Evolutionary conservation across 352 stramenopile genomes (phyloP), one percentile per base, ranked within the genome.

Genomic region (Phytophthora lateralis): DNA sequence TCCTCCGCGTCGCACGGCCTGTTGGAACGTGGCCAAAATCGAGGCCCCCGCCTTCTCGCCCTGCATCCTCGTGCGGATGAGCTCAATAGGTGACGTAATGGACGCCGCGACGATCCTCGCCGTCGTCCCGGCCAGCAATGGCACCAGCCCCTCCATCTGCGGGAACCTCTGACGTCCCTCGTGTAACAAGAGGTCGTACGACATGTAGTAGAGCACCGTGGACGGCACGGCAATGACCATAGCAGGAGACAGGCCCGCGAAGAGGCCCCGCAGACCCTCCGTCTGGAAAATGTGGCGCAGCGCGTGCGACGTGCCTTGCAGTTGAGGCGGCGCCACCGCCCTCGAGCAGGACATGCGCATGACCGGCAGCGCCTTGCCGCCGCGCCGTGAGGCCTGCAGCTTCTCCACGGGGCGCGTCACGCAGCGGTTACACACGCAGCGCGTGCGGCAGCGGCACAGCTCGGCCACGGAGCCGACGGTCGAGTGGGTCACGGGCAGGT

Each of bases 151-250:
- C 20, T 83, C 58, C 8, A 76, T 39, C 30, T 78, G 42, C 4
- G 80, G 72, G 7, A 78, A 56, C 11, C 55, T 62, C 10, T 73
- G 63, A 11, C 69, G 76, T 11, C 75, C 73, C 20, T 88, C 71
- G 8, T 80, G 71, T 32, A 90, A 65, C 20, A 97, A 54, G 15
- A 91, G 57, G 61, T 98, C 96, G 74, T 99, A 99, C 18, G 88
- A 89, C 12, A 96, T 88, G 72, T 98, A 98, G 70, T 99, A 99
- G 18, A 98, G 63, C 46, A 97, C 91, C 4, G 94, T 98, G 42
- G 94, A 98, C 0, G 96, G 95, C 11, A 98, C 80, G 2, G 90
- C 89, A 76, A 98, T 98, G 51, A 97, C 63, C 53, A 99, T 83
- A 10, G 93, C 97, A 6, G 96, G 95, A 6, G 76, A 78, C 10